Evolutionary conservation across 2,329 filamentous ascomycete species (phyloP).

Genomic region (Cordyceps sp.): DNA sequence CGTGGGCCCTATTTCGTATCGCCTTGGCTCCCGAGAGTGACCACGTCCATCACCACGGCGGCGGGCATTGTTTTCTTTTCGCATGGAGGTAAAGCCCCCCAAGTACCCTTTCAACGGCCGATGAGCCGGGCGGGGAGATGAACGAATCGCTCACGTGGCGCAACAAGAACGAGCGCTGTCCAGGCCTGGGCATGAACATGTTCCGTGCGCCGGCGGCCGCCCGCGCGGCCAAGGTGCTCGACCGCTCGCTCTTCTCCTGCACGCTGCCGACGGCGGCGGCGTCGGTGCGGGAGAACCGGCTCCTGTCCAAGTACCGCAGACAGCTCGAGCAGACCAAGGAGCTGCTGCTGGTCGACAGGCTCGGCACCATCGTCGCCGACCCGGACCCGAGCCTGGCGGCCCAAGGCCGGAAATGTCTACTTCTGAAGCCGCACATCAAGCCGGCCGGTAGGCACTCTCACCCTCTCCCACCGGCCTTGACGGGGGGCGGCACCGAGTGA

Average conservation of each 20-base stretch:
- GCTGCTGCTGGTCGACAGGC: slow-evolving; percentile 44
- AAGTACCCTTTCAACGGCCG: too few species aligned
- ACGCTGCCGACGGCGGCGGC: slow-evolving; percentile 64
- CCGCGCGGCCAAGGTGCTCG: slow-evolving; percentile 62
- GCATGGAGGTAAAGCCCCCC: slow-evolving; percentile 14
- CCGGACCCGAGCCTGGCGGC: slow-evolving; percentile 36
- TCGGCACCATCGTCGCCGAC: slow-evolving; percentile 46
- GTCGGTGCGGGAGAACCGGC: slow-evolving; percentile 54
- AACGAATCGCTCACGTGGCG: slow-evolving; percentile 4
- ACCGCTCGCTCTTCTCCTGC: slow-evolving; percentile 69
- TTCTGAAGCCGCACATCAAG: slow-evolving; percentile 40
- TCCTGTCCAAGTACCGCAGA: slow-evolving; percentile 57
- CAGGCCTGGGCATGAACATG: slow-evolving; percentile 39
- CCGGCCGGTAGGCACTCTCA: slow-evolving; percentile 22
- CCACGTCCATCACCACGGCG: too few species aligned
- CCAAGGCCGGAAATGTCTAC: slow-evolving; percentile 42
- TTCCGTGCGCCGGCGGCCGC: slow-evolving; percentile 64
- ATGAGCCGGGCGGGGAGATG: too few species aligned
- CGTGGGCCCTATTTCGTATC: too few species aligned
- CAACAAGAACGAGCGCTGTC: neutral
- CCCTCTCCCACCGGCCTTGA: neutral
- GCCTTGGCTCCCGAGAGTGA: too few species aligned
- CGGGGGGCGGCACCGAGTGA: neutral
- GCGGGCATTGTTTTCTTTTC: neutral
- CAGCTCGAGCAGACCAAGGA: slow-evolving; percentile 49